Evolutionary conservation across 257 asterid species (phyloP), one percentile per base, ranked within the genome.

Genomic region (Salvia hispanica): DNA sequence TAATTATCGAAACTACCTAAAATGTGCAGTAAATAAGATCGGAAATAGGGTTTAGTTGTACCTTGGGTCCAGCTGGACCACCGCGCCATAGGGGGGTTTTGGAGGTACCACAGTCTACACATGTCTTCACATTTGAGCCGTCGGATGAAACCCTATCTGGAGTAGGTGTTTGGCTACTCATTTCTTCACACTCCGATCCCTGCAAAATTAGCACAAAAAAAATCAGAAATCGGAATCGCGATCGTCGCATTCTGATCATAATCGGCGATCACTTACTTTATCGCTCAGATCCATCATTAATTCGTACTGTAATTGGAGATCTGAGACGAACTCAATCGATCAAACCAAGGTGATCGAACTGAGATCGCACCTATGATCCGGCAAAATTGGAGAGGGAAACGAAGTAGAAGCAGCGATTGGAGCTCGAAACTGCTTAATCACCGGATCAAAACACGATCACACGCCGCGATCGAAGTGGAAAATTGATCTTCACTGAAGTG

Each of bases 1-100:
- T 16, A 16, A 9, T 4, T 11, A 7, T 10, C 15, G 36, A 21
- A 6, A 25, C 59, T 25, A 6, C 4, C 1, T 4, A 7, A 7
- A 50, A 14, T 6, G 15, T 60, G 50, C 31, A 25, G 31, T 25
- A 25, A 25, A 25, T 25, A 25, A 25, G 31, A 25, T 25, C 31
- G 31, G 31, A 25, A 25, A 25, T 25, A 25, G 31, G 31, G 31
- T 25, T 25, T 25, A 40, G 45, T 7, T 2, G 21, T 68, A 86
- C 99, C 96, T 93, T 93, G 69, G 98, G 98, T 43, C 98, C 98
- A 72, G 95, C 97, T 39, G 99, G 97, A 73, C 99, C 99, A 64
- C 99, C 95, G n/a, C 99, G 71, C 97, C 99, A 93, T 8, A 93
- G 95, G 4, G 99, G 99, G 39, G 97, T 93, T 80, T 86, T 90